Evolutionary conservation across 306 rosid species (phyloP).

Genomic region (Phaseolus lunatus): DNA sequence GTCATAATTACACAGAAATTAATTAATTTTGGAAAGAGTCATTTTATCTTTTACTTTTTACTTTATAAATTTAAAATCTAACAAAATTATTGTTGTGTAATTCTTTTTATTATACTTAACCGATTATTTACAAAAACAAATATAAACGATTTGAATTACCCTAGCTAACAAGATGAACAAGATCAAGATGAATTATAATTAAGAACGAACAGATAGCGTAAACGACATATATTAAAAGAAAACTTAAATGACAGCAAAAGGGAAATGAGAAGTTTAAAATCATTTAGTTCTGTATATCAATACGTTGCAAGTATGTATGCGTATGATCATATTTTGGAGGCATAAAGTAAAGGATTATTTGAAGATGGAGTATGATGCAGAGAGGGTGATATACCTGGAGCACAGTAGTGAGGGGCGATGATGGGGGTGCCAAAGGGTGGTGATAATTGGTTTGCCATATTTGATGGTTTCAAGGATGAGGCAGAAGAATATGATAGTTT

Average conservation of each 20-base stretch:
- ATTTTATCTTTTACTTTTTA: no score
- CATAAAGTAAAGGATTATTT: not conserved
- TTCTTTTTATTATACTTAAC: no score
- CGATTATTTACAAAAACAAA: no score
- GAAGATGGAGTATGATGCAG: not conserved
- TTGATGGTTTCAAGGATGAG: not conserved
- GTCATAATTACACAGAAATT: no score
- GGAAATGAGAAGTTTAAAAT: no score
- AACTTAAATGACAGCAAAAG: no score
- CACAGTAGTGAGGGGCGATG: conserved; percentile 33
- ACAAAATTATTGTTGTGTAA: no score
- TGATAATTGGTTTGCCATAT: conserved; percentile 20
- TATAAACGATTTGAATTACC: not conserved
- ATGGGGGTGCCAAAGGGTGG: conserved; percentile 19
- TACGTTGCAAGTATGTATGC: not conserved
- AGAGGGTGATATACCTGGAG: not conserved
- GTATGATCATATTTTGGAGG: not conserved
- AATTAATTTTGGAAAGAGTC: no score
- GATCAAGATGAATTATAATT: not conserved
- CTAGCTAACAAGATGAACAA: no score
- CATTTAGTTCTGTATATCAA: not conserved
- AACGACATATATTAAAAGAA: no score
- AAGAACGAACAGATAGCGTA: not conserved
- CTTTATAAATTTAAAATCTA: no score
- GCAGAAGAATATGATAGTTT: not conserved